Evolutionary conservation across 306 rosid species (phyloP), one percentile per base, ranked within the genome.

Genomic region (Corylus americana): DNA sequence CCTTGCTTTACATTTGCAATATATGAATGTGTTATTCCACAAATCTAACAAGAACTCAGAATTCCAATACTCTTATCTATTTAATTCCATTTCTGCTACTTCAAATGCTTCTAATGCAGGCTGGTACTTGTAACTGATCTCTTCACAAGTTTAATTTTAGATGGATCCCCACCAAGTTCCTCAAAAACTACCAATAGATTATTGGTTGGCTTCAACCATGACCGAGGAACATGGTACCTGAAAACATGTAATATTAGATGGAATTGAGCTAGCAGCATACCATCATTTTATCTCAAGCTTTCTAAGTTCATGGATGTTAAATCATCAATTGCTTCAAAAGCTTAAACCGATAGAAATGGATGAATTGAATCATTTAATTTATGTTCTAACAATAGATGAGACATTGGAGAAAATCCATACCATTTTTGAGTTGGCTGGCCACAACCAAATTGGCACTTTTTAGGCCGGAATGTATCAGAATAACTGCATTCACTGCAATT

Each of bases 191-290:
- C 93, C 77, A 93, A 57, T 2, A 86, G 84, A 77, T 93, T 93
- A 50, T 85, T 82, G 9, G 86, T 79, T 54, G 89, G 89, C 85
- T 88, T 91, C 87, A 93, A 64, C 97, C 97, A 93, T 66, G 98
- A 90, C 57, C 89, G 86, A 27, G 97, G 98, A 55, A 91, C 91
- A 45, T 93, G 97, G 85, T 93, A 93, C 97, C 98, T 93, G 82
- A 82, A 18, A 76, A 87, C 77, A 81, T 81, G 50, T 45, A 29
- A 71, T 14, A 17, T 29, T 14, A 61, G 62, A 62, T 47, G 14
- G 49, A 25, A 20, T 16, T 7, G 13, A 42, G 71, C 54, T 49
- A 18, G 62, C 51, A 10, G 44, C 7, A 3, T 31, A 45, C 20
- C 51, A 50, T 39, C 61, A 17, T n/a, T 42, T 54, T 8, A 27